Evolutionary conservation across 345 rosid species (phyloP).

Genomic region (Gossypioides kirkii): DNA sequence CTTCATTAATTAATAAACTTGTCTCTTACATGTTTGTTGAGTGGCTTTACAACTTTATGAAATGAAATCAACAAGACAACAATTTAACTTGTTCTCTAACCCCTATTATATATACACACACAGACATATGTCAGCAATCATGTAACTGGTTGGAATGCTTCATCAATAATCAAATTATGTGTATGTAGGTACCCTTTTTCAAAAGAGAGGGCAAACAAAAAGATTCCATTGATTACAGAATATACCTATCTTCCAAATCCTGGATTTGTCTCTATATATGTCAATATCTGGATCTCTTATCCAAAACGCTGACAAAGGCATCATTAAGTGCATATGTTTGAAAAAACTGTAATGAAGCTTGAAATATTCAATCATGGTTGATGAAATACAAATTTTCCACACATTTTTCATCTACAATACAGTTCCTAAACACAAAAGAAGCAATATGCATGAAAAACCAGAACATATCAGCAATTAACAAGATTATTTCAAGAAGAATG

Average conservation of each 20-base stretch:
- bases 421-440: slow-evolving; percentile 13
- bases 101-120: neutral
- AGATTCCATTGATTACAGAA: neutral
- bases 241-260: neutral
- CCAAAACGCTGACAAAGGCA: neutral
- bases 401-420: slow-evolving; percentile 9
- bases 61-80: slow-evolving; percentile 7
- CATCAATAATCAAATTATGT: neutral
- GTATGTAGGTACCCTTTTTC: neutral
- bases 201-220: neutral
- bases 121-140: neutral
- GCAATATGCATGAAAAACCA: slow-evolving; percentile 20
- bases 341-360: neutral
- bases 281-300: slow-evolving; percentile 5
- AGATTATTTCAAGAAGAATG: slow-evolving; percentile 14
- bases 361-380: neutral
- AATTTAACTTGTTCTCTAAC: slow-evolving; percentile 7
- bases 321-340: neutral
- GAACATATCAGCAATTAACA: slow-evolving; percentile 17
- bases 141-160: neutral
- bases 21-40: neutral
- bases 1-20: neutral
- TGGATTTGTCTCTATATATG: neutral
- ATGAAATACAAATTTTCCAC: neutral
- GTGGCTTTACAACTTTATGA: neutral